Conservation (phyloP, 169 alveolate genomes). For the Pseudocohnilembus persalinus region DNA sequence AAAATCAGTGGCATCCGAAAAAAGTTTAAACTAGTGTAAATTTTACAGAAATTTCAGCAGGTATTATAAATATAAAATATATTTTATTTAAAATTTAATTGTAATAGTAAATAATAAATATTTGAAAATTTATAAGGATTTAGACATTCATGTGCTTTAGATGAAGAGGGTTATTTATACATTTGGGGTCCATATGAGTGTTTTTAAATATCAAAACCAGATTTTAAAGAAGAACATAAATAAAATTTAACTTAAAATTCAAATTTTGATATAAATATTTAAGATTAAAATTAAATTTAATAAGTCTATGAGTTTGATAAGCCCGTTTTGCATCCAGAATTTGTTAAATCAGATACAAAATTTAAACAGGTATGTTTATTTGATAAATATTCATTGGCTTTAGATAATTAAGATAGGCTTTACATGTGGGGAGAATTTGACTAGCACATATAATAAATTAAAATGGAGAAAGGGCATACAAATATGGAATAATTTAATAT, state of each 20-base stretch:
- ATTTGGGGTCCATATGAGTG: conserved; percentile 75
- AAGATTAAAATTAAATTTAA: too few relatives aligned
- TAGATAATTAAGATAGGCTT: conserved; percentile 20
- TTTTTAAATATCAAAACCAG: conserved; percentile 53
- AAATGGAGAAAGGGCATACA: neutral
- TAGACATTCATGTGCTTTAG: conserved; percentile 70
- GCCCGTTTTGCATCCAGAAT: conserved; percentile 28
- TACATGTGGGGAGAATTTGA: conserved; percentile 56
- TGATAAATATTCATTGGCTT: conserved; percentile 53
- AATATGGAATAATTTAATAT: neutral
- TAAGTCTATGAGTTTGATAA: conserved; percentile 23
- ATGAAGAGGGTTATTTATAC: conserved; percentile 57
- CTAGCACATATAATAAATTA: conserved; percentile 2
- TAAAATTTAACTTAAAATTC: conserved; percentile 22
- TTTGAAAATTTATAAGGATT: too few relatives aligned
- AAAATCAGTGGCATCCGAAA: conserved; percentile 53
- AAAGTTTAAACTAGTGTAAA: conserved; percentile 37
- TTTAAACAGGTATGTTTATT: conserved; percentile 33
- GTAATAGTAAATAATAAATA: too few relatives aligned
- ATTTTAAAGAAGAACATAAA: conserved; percentile 38
- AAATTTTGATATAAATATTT: too few relatives aligned
- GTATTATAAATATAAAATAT: too few relatives aligned
- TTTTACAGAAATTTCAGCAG: conserved; percentile 67
- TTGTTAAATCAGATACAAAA: conserved; percentile 9
- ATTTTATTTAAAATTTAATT: too few relatives aligned